Base-by-base conservation (phyloP, 2,329 filamentous ascomycete genomes). In the Xylaria sp. region DNA sequence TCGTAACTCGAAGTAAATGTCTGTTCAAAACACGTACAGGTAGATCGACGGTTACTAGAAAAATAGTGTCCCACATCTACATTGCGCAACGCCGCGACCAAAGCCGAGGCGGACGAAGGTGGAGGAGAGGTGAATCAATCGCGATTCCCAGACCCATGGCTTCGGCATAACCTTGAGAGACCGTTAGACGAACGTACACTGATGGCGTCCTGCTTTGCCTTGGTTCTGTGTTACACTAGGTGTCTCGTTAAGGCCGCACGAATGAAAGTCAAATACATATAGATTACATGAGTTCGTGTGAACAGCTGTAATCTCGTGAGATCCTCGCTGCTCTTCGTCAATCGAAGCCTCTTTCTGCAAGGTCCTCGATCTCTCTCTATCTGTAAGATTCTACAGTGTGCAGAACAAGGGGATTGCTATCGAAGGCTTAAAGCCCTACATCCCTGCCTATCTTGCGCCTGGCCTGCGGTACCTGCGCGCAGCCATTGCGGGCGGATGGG, bases 81-180 rank as follows among this genome's bases (percentile, higher is more conserved):
- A 57, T 37, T 47, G 53, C 25, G 40, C 40, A 38, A 21, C 21
- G 21, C 42, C 21, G 35, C 23, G 52, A 49, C n/a, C n/a, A n/a
- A n/a, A n/a, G n/a, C n/a, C 19, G 46, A 25, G n/a, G 42, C 45
- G 45, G n/a, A n/a, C 28, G 28, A 31, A 4, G 28, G 28, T 31
- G 28, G 23, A 31, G 14, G 45, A 31, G 35, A 46, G 15, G 38
- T 54, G 59, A 61, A 42, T 51, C 52, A 33, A 37, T 40, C 19
- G 21, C 17, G 47, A 35, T 57, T 67, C 57, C 65, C 65, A 57
- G 42, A 55, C 43, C 63, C 63, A 50, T 65, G 65, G 63, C 47
- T 54, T 56, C 57, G 65, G 63, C 65, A 61, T 63, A 42, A 59
- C 42, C 51, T 35, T 61, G 43, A 46, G 52, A 19, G 49, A 63